phyloP scores from a whole-genome alignment of 768 basidiomycete species.

The Boletales sp. region DNA sequence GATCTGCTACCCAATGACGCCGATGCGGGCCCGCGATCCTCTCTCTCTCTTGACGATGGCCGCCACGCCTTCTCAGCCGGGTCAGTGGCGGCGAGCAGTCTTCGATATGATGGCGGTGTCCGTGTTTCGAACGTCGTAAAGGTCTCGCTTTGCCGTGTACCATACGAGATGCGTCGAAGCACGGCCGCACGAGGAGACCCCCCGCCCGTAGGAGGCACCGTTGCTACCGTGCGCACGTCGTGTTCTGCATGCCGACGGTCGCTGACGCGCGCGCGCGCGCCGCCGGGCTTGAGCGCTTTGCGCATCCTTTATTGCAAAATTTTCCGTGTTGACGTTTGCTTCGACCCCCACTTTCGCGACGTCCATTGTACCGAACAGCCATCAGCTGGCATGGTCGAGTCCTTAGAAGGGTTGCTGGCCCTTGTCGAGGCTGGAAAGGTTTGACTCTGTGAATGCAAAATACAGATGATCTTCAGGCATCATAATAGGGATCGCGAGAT shows the following conservation, averaged over 20 bases:
- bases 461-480: too few species aligned
- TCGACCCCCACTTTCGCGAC: constrained; percentile 61
- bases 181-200: too few species aligned
- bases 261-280: too few species aligned
- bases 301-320: constrained; percentile 63
- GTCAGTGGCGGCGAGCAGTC: constrained; percentile 43
- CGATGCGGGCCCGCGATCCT: constrained; percentile 67
- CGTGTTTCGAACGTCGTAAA: too few species aligned
- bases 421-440: constrained; percentile 54
- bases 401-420: constrained; percentile 81
- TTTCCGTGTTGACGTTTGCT: constrained; percentile 58
- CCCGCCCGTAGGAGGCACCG: too few species aligned
- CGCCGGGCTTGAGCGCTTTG: constrained; percentile 84
- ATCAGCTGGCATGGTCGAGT: constrained; percentile 70
- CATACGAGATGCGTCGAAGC: too few species aligned
- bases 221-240: constrained; percentile 58
- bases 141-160: too few species aligned
- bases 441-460: too few species aligned
- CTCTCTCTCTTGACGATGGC: constrained; percentile 84
- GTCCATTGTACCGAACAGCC: constrained; percentile 84
- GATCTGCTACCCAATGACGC: constrained; percentile 73
- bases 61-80: constrained; percentile 61
- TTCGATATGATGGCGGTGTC: too few species aligned
- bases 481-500: too few species aligned
- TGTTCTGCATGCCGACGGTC: too few species aligned